Evolutionary conservation across 1,139 yeast species (phyloP), one percentile per base, ranked within the genome.

Genomic region (Geotrichum cucujoidarum): DNA sequence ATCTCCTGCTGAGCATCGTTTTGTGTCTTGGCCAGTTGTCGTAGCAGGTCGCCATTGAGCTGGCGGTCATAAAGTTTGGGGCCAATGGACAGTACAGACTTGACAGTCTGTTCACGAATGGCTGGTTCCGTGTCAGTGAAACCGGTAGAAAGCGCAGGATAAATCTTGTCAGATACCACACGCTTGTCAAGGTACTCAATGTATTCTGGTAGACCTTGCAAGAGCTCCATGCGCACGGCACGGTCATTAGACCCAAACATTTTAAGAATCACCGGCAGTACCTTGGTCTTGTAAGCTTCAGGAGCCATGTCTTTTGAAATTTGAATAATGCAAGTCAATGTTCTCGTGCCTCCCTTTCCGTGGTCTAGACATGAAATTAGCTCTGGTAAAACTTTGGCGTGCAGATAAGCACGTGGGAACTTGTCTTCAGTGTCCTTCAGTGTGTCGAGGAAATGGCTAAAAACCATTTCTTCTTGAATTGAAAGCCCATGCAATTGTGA

Each of bases 1-100:
- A 92, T 86, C 21, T 87, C 86, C 1, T 94, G 83, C 50, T 82
- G 83, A 1, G 81, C 78, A 61, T 92, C 98, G 64, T 78, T 82
- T 64, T 90, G 97, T 1, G 95, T 79, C 61, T 85, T 87, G 1
- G 97, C 97, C 51, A 92, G 69, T 43, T 80, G 76, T 56, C 95
- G 76, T 46, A 92, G 70, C 34, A 92, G 68, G 50, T 92, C 97
- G 58, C 89, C 90, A 61, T 92, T 92, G 43, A 90, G 73, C 62
- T 87, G 95, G 48, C 95, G 77, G 34, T 82, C 88, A 0, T 87
- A 57, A 3, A 92, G 73, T 57, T 81, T 81, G 25, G 81, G 81
- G 2, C 83, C 78, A 30, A 92, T 68, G 4, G 71, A 67, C 2
- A 83, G 74, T 6, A 88, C 77, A 1, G 90, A 78, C 47, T 82